Base-by-base conservation (phyloP, 139 green algal genomes). In the Eudorina sp. region DNA sequence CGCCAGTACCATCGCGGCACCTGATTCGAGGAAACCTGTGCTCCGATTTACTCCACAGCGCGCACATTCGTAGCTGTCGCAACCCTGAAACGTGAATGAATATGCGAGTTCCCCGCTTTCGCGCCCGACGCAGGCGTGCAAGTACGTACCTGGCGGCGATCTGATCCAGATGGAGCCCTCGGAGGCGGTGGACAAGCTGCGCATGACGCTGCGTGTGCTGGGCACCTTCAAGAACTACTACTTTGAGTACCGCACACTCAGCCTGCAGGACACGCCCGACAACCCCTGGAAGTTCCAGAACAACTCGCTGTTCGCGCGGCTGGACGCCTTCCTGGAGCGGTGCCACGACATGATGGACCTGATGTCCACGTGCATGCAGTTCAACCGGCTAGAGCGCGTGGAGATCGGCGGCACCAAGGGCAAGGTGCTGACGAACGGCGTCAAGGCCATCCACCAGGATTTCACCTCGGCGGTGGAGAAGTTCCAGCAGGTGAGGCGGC, bases 251-350 rank as follows among this genome's bases (percentile, higher is more conserved):
- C 95, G 96, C 68, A 83, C 84, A 3, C 79, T 83, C 72, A 91
- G 86, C 53, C 36, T 76, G 46, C 64, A 66, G 14, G 91, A 96
- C 77, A 92, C 60, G n/a, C 94, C 95, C 14, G 85, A 93, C 41
- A 96, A 96, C 84, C 95, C 95, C 0, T 99, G 97, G 97, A 94
- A 95, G 45, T 97, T 99, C 89, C 95, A 97, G 90, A 97, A 95
- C 90, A 90, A 55, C 84, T 92, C 92, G 1, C 78, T 98, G 9
- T 98, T 98, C 92, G 85, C 84, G 14, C 89, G 96, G 25, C 94
- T 98, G 27, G 96, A 99, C 64, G 85, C 84, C 2, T 97, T 98
- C 91, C 84, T 98, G 75, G 95, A 97, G 90, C 94, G 97, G 43
- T 97, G 94, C 90, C 93, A 97, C 64, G 94, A 98, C 70, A 94